These are phyloP conservation scores for Kuraishia floccosa DNA, from an alignment of 805 yeast genomes.

Conservation along the genomic window DNA sequence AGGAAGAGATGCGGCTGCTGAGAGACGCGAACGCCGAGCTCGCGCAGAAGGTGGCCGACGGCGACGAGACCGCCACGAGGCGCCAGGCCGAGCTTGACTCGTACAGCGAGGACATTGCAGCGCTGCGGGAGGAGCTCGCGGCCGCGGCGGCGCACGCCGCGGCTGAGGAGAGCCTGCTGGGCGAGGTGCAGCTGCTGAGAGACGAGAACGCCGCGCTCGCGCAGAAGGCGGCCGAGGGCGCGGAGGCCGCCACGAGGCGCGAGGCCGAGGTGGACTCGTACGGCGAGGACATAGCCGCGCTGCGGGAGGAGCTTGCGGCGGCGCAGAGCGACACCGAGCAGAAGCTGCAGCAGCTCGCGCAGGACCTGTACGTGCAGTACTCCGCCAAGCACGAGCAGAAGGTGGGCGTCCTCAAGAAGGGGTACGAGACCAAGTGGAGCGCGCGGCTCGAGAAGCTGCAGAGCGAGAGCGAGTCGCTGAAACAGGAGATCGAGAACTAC, in stretches of 20 bases:
- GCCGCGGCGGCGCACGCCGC: too few relatives aligned
- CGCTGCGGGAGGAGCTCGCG: constrained; percentile 15
- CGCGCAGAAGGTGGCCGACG: too few relatives aligned
- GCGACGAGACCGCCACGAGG: too few relatives aligned
- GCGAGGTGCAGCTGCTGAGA: neutral
- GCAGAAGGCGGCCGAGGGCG: too few relatives aligned
- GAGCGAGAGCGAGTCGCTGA: constrained; percentile 30
- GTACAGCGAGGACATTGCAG: constrained; percentile 6
- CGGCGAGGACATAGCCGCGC: constrained; percentile 11
- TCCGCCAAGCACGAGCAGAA: constrained; percentile 70
- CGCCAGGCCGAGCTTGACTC: neutral
- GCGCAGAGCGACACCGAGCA: constrained; percentile 40
- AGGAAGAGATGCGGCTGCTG: neutral
- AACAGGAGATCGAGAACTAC: constrained; percentile 41
- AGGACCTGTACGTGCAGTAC: constrained; percentile 61
- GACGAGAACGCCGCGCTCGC: neutral
- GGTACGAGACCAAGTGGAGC: constrained; percentile 43
- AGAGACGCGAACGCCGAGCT: neutral
- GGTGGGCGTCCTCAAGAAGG: constrained; percentile 47
- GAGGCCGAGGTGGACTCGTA: constrained; percentile 7
- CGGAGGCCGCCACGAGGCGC: too few relatives aligned
- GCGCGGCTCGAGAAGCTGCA: constrained; percentile 28
- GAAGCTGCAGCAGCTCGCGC: constrained; percentile 51
- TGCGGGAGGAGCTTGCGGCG: constrained; percentile 15
- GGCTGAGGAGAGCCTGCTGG: too few relatives aligned